Base-by-base conservation (phyloP, 306 rosid species). In the Dalbergia cultrata region DNA sequence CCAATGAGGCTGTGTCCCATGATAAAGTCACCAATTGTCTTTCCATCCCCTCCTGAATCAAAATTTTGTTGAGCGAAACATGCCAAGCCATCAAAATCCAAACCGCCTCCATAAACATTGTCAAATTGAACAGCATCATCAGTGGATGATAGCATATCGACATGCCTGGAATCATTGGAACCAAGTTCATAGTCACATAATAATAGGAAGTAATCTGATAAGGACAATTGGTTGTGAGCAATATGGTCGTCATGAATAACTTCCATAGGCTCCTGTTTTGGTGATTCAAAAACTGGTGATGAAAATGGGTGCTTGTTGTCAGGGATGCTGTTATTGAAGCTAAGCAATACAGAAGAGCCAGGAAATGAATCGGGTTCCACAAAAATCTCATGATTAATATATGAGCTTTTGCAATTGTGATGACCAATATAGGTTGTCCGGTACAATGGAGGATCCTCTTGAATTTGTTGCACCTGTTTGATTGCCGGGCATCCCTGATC, bases 401-500 rank as follows among this genome's bases (percentile, higher is more conserved):
- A 21, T 5, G 54, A 62, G 64, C 52, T 87, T 9, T 54, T 37
- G 86, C 97, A 90, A 0, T 64, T 85, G 74, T 89, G 97, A 18
- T 75, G 63, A 2, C 84, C 85, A 60, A 34, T 72, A 74, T 89
- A 88, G 7, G 90, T 90, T 13, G 90, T 87, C 37, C 80, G 65
- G 44, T 43, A 87, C 56, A 67, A 14, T 37, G 83, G 88, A 13
- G 91, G 92, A 13, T 85, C 37, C 1, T 84, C 89, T 66, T 82
- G 71, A 35, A 90, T 81, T 82, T 59, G 74, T 39, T 92, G 94
- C 6, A 87, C 90, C 0, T 90, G 89, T 61, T 88, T 90, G 26
- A 68, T 85, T 47, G 97, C 94, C 56, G 14, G 76, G 54, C 97
- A 92, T 5, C 67, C 74, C 35, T 86, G 83, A 3, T 87, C 92